Evolutionary conservation across 306 rosid species (phyloP).

Genomic region (Prunus mume): DNA sequence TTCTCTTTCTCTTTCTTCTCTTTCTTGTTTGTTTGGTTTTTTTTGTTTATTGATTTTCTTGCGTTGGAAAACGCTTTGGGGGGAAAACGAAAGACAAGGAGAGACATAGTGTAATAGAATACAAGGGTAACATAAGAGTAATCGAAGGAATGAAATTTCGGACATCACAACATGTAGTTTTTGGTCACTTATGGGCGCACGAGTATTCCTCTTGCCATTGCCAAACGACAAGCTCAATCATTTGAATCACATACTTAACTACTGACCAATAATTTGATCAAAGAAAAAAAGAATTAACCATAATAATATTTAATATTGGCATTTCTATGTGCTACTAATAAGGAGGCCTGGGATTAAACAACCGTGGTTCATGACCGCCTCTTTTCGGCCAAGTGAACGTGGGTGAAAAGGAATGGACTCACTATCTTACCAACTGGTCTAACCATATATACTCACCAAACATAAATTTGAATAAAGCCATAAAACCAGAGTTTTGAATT

Average conservation of each 20-base stretch:
- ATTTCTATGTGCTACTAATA: neutral
- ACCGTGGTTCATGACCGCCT: no score
- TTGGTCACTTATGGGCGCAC: slow-evolving; percentile 2
- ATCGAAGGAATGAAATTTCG: slow-evolving; percentile 19
- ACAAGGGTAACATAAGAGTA: neutral
- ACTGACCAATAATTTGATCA: neutral
- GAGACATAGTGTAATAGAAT: neutral
- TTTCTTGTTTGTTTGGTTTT: neutral
- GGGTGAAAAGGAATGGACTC: no score
- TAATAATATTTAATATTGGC: neutral
- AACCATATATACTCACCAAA: no score
- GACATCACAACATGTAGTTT: neutral
- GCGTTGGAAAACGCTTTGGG: neutral
- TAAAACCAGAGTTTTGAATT: no score
- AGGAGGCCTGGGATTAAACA: no score
- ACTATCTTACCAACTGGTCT: no score
- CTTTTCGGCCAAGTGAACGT: no score
- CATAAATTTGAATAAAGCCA: no score
- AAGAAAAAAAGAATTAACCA: neutral
- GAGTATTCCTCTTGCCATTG: neutral
- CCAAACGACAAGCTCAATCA: slow-evolving; percentile 1
- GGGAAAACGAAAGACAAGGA: neutral
- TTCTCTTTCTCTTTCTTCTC: neutral
- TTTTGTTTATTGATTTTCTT: neutral
- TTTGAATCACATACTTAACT: neutral